These are phyloP conservation scores for Vanrija humicola DNA, from an alignment of 1,284 basidiomycete species.

Conservation along the genomic window DNA sequence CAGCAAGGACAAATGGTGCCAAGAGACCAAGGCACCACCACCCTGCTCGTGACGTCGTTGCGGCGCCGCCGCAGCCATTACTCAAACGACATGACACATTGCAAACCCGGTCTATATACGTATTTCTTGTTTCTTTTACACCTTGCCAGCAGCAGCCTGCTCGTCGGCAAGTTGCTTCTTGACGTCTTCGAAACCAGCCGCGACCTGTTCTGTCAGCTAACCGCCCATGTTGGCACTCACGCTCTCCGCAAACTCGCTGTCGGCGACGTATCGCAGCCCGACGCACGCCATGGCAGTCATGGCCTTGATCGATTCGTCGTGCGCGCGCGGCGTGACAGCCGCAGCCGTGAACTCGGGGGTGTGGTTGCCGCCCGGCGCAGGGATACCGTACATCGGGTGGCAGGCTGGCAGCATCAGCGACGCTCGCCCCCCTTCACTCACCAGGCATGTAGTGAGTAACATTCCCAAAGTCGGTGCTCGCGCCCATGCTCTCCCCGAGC, in stretches of 20 bases:
- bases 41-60: no score
- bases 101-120: no score
- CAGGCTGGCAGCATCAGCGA: slow-evolving; percentile 53
- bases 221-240: background rate
- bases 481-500: slow-evolving; percentile 45
- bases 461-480: slow-evolving; percentile 12
- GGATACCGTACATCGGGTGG: slow-evolving; percentile 20
- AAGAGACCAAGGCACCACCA: no score
- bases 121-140: no score
- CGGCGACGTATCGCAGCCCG: slow-evolving; percentile 30
- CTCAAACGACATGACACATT: no score
- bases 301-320: slow-evolving; percentile 33
- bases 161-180: no score
- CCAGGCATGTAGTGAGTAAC: slow-evolving; percentile 46
- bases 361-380: slow-evolving; percentile 13
- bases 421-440: no score
- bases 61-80: no score
- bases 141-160: no score
- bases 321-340: slow-evolving; percentile 15
- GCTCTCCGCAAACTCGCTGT: slow-evolving; percentile 30
- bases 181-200: no score
- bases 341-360: slow-evolving; percentile 19
- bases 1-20: no score
- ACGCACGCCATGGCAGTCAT: slow-evolving; percentile 36
- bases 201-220: no score